Base-by-base conservation (phyloP, 2,329 filamentous ascomycete genomes). In the Calonectria montana region DNA sequence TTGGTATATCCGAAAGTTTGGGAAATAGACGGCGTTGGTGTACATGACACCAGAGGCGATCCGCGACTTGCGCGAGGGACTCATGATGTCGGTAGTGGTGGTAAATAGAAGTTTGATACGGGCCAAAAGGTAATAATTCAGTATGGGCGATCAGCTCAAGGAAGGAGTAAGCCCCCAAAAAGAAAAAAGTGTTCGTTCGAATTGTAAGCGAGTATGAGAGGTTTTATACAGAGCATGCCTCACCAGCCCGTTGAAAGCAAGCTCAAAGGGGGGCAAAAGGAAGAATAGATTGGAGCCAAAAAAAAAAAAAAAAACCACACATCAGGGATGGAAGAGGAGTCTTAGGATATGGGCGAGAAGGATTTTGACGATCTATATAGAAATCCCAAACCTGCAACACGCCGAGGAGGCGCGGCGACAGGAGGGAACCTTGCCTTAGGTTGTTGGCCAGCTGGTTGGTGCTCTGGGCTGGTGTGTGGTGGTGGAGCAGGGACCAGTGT, bases 11-110 rank as follows among this genome's bases (percentile, higher is more conserved):
- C 91, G 88, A 85, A 91, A 91, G 83, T 94, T 96, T n/a, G 94
- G 93, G 82, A 94, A 97, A 84, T 96, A 97, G 21, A 95, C 93
- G 25, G 92, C 94, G 82, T 97, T 97, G 79, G 90, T 90, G 80
- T 87, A 89, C 84, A 90, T 89, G 72, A 91, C 85, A 72, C 81
- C 80, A 37, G 84, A 82, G 48, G 84, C 80, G 76, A 87, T 84
- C 73, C 85, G 86, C 75, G 85, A 83, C 81, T 83, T 87, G 78
- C 84, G 85, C 50, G 86, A 86, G 16, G 84, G 83, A 62, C 85
- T 85, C 75, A 81, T 86, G 81, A 84, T 86, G 69, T 53, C 64
- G 73, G 47, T 23, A 27, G 61, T 43, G 39, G 15, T 43, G 39
- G 15, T 10, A 21, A 69, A 74, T 8, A 43, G 39, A 59, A 59